Evolutionary conservation across 306 rosid species (phyloP).

Genomic region (Prunus mira): DNA sequence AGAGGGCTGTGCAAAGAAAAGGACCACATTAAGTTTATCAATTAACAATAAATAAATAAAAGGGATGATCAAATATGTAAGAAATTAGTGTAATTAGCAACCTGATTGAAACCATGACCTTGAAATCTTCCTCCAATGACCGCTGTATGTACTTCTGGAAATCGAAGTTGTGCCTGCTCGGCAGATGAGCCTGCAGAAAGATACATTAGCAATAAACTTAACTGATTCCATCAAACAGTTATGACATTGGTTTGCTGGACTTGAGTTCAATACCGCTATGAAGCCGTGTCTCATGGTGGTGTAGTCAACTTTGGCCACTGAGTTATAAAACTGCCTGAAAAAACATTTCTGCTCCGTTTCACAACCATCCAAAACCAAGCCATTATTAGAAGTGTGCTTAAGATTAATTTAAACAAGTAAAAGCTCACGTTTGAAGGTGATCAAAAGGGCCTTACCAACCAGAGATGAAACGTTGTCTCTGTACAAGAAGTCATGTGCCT

Average conservation of each 20-base stretch:
- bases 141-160: conserved; percentile 36
- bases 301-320: conserved; percentile 46
- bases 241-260: not conserved
- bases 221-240: not conserved
- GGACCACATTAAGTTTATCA: no score
- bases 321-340: conserved; percentile 36
- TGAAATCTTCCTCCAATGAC: conserved; percentile 43
- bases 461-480: conserved; percentile 16
- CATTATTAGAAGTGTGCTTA: conserved; percentile 4
- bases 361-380: not conserved
- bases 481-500: conserved; percentile 32
- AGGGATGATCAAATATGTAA: no score
- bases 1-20: conserved; percentile 32
- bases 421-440: not conserved
- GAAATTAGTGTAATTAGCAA: not conserved
- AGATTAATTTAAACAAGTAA: not conserved
- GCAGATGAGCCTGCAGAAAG: conserved; percentile 35
- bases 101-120: conserved; percentile 35
- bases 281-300: conserved; percentile 44
- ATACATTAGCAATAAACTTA: conserved; percentile 1
- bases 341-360: conserved; percentile 42
- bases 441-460: conserved; percentile 28
- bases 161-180: conserved; percentile 29
- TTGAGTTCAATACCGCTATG: conserved; percentile 26
- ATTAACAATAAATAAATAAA: no score